Conservation (phyloP, 495 filamentous ascomycete genomes). For the Neurospora africana region DNA sequence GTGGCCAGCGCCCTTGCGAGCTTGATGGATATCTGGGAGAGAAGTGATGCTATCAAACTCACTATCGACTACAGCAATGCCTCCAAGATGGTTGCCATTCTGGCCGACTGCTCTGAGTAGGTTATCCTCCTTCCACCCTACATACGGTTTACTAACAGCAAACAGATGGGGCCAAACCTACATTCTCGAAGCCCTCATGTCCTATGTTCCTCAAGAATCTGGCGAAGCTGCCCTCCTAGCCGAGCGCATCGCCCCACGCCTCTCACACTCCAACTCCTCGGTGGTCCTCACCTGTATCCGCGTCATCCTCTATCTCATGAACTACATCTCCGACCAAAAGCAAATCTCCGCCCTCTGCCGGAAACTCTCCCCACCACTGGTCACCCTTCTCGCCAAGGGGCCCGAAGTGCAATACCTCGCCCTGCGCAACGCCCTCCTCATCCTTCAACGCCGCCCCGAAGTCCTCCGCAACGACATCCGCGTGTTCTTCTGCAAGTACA, state of each 20-base stretch:
- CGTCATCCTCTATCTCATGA: slow-evolving; percentile 96
- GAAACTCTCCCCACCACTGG: slow-evolving; percentile 93
- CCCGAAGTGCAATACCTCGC: slow-evolving; percentile 98
- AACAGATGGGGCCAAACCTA: slow-evolving; percentile 96
- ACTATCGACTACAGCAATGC: slow-evolving; percentile 97
- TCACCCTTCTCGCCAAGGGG: slow-evolving; percentile 89
- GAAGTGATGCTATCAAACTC: slow-evolving; percentile 92
- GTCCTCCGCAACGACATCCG: slow-evolving; percentile 94
- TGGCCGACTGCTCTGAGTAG: slow-evolving; percentile 95
- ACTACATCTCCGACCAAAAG: slow-evolving; percentile 92
- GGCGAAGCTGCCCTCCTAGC: slow-evolving; percentile 80
- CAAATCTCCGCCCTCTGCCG: slow-evolving; percentile 80
- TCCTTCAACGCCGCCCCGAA: slow-evolving; percentile 90
- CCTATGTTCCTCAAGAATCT: slow-evolving; percentile 88
- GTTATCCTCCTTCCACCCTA: slow-evolving; percentile 16
- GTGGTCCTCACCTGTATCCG: slow-evolving; percentile 93
- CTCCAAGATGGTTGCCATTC: slow-evolving; percentile 92
- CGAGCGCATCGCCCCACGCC: slow-evolving; percentile 82
- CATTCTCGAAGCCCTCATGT: slow-evolving; percentile 96
- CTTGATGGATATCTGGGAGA: slow-evolving; percentile 97
- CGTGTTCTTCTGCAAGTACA: slow-evolving; percentile 99
- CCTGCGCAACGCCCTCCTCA: slow-evolving; percentile 85
- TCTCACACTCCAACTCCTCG: slow-evolving; percentile 92
- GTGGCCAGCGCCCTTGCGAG: slow-evolving; percentile 87
- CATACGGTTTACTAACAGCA: slow-evolving; percentile 11